These are phyloP conservation scores for Fraxinus sp. DNA, from an alignment of 305 asterid genomes.

Conservation along the genomic window DNA sequence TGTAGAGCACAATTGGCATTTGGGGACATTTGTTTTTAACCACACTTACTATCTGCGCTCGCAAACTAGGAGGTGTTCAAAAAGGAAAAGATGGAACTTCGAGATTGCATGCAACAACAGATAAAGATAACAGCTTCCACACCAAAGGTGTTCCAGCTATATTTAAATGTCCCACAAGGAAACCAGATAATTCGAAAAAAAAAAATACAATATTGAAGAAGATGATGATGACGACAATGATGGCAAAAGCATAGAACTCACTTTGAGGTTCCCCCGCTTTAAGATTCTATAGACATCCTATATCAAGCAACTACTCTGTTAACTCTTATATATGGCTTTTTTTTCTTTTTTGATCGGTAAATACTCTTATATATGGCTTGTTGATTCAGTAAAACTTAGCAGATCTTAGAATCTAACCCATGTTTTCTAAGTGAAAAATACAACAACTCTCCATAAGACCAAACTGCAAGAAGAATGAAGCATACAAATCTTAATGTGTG, in stretches of 20 bases:
- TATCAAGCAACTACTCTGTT: not conserved
- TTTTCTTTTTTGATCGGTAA: too few relatives aligned
- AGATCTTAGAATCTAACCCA: not conserved
- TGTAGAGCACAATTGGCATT: conserved; percentile 84
- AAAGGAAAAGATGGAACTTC: conserved; percentile 14
- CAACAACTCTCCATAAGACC: not conserved
- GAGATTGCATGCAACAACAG: not conserved
- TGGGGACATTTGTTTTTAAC: conserved; percentile 75
- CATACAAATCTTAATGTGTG: not conserved
- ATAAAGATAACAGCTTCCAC: conserved; percentile 20
- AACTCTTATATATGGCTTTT: not conserved
- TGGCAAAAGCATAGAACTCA: not conserved
- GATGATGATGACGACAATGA: not conserved
- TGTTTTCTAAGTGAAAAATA: not conserved
- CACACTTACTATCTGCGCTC: too few relatives aligned
- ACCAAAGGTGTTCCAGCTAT: not conserved
- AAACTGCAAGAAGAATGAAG: not conserved
- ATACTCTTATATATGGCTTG: not conserved
- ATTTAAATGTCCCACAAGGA: not conserved
- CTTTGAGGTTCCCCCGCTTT: not conserved
- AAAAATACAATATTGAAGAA: not conserved
- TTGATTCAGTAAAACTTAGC: not conserved
- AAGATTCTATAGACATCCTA: not conserved
- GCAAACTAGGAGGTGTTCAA: conserved; percentile 30
- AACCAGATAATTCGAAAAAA: not conserved